Conservation (phyloP, 192 early-diverging fungal genomes). For the Backusella tarrabulga region DNA sequence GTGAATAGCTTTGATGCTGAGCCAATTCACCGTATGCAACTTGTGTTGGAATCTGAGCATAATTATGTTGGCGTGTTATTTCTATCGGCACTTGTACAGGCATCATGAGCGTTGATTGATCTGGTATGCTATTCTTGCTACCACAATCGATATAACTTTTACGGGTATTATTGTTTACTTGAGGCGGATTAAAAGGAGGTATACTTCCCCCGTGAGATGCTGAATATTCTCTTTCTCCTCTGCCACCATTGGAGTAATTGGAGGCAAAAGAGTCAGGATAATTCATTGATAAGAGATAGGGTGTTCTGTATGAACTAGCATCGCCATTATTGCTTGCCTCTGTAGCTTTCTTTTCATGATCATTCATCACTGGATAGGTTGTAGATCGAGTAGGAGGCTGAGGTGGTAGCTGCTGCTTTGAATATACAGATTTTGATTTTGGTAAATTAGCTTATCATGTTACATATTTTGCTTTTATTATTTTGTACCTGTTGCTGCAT, state of each 20-base stretch:
- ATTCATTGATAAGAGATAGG: not conserved
- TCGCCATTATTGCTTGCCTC: not conserved
- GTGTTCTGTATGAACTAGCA: not conserved
- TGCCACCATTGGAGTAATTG: not conserved
- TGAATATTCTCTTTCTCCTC: not conserved
- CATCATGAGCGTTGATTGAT: not conserved
- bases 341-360: not conserved
- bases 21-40: not conserved
- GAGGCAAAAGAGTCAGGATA: not conserved
- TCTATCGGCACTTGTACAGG: not conserved
- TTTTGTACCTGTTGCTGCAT: not conserved
- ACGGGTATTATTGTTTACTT: not conserved
- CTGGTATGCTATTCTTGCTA: not conserved
- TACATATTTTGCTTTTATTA: not conserved
- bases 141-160: not conserved
- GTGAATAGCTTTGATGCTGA: not conserved
- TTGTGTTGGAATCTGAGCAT: not conserved
- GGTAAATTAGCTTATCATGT: not conserved
- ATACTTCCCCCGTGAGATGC: not conserved
- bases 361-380: not conserved
- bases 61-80: not conserved
- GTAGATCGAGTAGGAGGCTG: not conserved
- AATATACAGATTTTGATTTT: not conserved
- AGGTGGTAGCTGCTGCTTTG: not conserved
- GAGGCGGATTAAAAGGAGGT: not conserved